Evolutionary conservation across 805 yeast genomes (phyloP), one percentile per base, ranked within the genome.

Genomic region (Schizosaccharomyces lindneri): DNA sequence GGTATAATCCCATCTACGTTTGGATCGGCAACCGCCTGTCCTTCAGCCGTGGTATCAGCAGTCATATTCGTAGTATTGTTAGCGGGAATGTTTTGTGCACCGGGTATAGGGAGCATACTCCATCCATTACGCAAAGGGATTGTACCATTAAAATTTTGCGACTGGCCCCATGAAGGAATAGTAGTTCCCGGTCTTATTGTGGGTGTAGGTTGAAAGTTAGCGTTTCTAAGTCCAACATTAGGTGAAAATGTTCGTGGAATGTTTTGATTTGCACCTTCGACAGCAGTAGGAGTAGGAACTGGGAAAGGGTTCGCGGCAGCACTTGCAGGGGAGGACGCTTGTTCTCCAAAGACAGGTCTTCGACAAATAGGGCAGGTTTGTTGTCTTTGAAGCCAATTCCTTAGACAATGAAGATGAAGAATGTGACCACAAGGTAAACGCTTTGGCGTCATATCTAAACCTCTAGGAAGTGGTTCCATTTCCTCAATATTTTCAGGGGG

Each of bases 321-420:
- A 46, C 2, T 13, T 46, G 27, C 51, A n/a, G 51, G 21, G 13
- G 51, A 24, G 11, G 51, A 13, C 2, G 51, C 21, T 2, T 46
- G 51, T 4, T 46, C 13, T 13, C 69, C 74, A 64, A 81, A 77
- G 1, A 87, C 94, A 11, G 81, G 79, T 39, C 83, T 75, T 64
- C 95, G 76, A 70, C 98, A 93, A 62, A 89, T 81, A 1, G 98
- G 98, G 73, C 98, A 93, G n/a, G 81, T 79, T 66, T 84, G 90
- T 0, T 95, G 87, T 65, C 95, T 78, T 68, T 86, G 94, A 66
- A 93, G 75, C 98, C 98, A 93, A 65, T 85, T 83, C 68, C 87
- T 85, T 64, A 93, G 76, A 70, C 98, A 93, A 4, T 93, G 89
- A 72, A 84, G 73, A 70, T 93, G 98, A 63, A 90, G 76, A 59